A percentile compares a stretch with the other conserved stretches of the same genome.
Evolutionary conservation across 495 filamentous ascomycete species (phyloP).

Genomic region (Daldinia concentrica): DNA sequence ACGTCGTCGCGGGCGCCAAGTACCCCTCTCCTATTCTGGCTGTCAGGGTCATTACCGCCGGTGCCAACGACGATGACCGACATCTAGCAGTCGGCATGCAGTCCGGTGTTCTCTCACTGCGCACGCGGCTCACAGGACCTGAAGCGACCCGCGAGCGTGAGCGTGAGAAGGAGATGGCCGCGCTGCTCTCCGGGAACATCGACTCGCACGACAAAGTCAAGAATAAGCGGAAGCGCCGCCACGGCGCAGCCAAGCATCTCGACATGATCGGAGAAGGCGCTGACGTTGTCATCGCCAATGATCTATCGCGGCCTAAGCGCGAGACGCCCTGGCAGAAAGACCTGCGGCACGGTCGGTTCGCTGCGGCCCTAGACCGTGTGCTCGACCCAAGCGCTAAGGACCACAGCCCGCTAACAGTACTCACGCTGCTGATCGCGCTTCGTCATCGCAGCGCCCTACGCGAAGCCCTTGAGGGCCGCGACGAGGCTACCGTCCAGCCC

Average conservation of each 20-base stretch:
- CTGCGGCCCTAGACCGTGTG: slow-evolving; percentile 79
- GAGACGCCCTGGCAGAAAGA: slow-evolving; percentile 81
- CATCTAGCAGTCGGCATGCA: slow-evolving; percentile 95
- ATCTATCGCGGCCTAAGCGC: slow-evolving; percentile 60
- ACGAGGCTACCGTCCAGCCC: slow-evolving; percentile 81
- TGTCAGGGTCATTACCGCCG: slow-evolving; percentile 72
- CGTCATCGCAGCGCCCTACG: slow-evolving; percentile 87
- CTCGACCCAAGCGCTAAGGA: slow-evolving; percentile 59
- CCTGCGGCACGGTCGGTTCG: slow-evolving; percentile 81
- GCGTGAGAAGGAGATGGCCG: slow-evolving; percentile 85
- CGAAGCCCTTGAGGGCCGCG: slow-evolving; percentile 82
- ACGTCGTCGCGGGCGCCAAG: slow-evolving; percentile 89
- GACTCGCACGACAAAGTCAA: slow-evolving; percentile 72
- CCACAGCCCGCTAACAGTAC: slow-evolving; percentile 65
- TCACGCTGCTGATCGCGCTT: slow-evolving; percentile 84
- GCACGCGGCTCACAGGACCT: slow-evolving; percentile 84
- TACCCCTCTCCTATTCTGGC: slow-evolving; percentile 91
- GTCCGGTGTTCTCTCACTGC: slow-evolving; percentile 85
- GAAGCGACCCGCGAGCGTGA: slow-evolving; percentile 75
- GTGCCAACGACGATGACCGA: slow-evolving; percentile 75
- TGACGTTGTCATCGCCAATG: slow-evolving; percentile 84
- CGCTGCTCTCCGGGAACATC: slow-evolving; percentile 78
- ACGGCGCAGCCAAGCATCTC: slow-evolving; percentile 76
- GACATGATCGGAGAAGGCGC: slow-evolving; percentile 86
- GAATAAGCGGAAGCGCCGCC: slow-evolving; percentile 72